phyloP scores from a whole-genome alignment of 495 filamentous ascomycete species.

The Aspergillus asperescens region DNA sequence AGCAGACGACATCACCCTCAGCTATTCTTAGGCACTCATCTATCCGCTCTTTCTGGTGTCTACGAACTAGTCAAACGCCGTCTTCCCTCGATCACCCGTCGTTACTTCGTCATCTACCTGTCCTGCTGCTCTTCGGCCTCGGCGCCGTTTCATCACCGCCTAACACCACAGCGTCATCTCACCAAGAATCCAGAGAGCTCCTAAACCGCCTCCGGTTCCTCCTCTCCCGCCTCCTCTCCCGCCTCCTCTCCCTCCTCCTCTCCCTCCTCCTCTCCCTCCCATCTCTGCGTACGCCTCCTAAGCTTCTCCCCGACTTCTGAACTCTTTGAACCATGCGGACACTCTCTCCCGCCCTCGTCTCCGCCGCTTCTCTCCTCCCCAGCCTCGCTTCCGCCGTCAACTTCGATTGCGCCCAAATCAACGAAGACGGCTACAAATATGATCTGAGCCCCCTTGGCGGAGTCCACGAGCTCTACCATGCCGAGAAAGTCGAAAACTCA shows the following conservation, averaged over 20 bases:
- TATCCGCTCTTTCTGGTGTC: not conserved
- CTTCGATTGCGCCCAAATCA: slow-evolving; percentile 60
- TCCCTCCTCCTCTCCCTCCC: too few species aligned
- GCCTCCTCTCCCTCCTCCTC: too few species aligned
- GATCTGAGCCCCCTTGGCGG: slow-evolving; percentile 63
- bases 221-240: too few species aligned
- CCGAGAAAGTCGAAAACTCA: slow-evolving; percentile 42
- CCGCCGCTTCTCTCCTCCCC: slow-evolving; percentile 39
- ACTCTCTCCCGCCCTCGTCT: slow-evolving; percentile 37
- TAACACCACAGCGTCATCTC: slow-evolving; percentile 8
- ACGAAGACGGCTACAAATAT: slow-evolving; percentile 53
- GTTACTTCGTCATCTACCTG: slow-evolving; percentile 8
- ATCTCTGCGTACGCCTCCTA: not conserved
- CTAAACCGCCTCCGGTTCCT: too few species aligned
- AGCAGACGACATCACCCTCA: too few species aligned
- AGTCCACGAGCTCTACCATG: slow-evolving; percentile 66
- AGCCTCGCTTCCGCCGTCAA: slow-evolving; percentile 39
- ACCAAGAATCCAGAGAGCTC: too few species aligned
- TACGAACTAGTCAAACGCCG: not conserved
- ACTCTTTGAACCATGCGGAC: slow-evolving; percentile 35
- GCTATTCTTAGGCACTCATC: not conserved
- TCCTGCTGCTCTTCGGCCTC: slow-evolving; percentile 4
- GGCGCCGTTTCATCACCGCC: slow-evolving; percentile 8
- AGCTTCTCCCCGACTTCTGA: slow-evolving; percentile 4
- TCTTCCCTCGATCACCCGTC: slow-evolving; percentile 5